A percentile compares a stretch with the other conserved stretches of the same genome.
Conservation (phyloP, 1,284 basidiomycete species). For the Amylostereum areolatum region DNA sequence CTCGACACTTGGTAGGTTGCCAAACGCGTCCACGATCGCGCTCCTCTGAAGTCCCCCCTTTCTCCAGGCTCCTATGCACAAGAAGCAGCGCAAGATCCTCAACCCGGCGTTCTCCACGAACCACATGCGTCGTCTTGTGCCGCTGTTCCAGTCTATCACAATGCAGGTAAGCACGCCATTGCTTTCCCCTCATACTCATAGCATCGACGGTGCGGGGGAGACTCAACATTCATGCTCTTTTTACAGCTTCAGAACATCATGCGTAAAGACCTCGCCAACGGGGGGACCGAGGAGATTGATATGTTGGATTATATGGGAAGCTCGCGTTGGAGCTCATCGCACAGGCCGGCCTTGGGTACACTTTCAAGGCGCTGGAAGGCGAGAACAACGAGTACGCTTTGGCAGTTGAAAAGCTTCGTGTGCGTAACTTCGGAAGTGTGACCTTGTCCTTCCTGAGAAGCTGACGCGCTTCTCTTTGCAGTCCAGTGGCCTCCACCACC, state of each 20-base stretch:
- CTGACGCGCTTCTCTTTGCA: background rate
- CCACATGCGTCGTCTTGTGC: background rate
- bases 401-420: conserved; percentile 19
- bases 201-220: too few species aligned
- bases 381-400: conserved; percentile 18
- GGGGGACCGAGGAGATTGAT: conserved; percentile 15
- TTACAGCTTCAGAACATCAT: background rate
- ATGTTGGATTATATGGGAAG: conserved; percentile 27
- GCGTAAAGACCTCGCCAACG: background rate
- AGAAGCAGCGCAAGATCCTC: conserved; percentile 1
- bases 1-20: conserved; percentile 12
- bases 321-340: conserved; percentile 30
- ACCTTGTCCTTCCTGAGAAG: background rate
- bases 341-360: conserved; percentile 30
- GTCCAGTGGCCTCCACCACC: background rate
- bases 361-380: conserved; percentile 26
- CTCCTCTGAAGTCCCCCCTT: background rate
- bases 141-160: background rate
- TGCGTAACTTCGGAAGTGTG: background rate
- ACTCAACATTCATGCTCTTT: too few species aligned
- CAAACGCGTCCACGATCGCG: background rate
- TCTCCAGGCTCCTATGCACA: background rate
- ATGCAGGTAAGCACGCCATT: background rate
- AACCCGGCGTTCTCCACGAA: background rate
- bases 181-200: background rate